phyloP scores from a whole-genome alignment of 2,329 filamentous ascomycete genomes.

The Plenodomus tracheiphilus region DNA sequence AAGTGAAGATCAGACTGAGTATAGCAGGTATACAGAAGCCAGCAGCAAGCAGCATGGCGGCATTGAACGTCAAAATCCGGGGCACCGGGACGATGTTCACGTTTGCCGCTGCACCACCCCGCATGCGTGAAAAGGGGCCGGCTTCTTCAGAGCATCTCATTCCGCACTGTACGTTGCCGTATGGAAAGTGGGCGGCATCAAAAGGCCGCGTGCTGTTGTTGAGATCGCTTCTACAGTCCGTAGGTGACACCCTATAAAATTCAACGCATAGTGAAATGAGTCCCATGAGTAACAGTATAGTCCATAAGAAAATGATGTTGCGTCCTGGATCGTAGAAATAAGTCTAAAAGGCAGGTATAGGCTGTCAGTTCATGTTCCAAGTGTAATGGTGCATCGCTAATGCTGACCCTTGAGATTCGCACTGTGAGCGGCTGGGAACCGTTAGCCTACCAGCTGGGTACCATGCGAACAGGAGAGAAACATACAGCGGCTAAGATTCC shows the following conservation, averaged over 20 bases:
- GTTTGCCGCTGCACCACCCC: slow-evolving; percentile 59
- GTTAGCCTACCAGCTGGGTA: background rate
- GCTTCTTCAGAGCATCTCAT: slow-evolving; percentile 51
- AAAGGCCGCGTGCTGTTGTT: slow-evolving; percentile 43
- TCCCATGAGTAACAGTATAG: slow-evolving; percentile 62
- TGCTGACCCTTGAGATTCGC: background rate
- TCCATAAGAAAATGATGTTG: slow-evolving; percentile 70
- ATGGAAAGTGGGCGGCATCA: slow-evolving; percentile 50
- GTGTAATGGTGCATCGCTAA: background rate
- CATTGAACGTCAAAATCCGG: slow-evolving; percentile 58
- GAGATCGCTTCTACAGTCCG: slow-evolving; percentile 49
- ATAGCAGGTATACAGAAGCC: slow-evolving; percentile 68
- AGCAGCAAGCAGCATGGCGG: slow-evolving; percentile 63
- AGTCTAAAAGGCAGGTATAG: slow-evolving; percentile 55
- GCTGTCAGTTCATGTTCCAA: background rate
- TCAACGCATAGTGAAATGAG: slow-evolving; percentile 65
- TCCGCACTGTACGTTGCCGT: slow-evolving; percentile 50
- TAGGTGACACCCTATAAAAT: slow-evolving; percentile 60
- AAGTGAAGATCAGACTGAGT: slow-evolving; percentile 63
- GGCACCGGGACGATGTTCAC: slow-evolving; percentile 67
- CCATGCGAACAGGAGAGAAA: background rate
- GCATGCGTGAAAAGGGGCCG: slow-evolving; percentile 60
- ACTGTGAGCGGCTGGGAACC: background rate
- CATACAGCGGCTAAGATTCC: slow-evolving; percentile 61
- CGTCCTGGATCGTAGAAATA: slow-evolving; percentile 67